Conservation (phyloP, 73 alveolate genomes). For the Paramecium biaurelia region DNA sequence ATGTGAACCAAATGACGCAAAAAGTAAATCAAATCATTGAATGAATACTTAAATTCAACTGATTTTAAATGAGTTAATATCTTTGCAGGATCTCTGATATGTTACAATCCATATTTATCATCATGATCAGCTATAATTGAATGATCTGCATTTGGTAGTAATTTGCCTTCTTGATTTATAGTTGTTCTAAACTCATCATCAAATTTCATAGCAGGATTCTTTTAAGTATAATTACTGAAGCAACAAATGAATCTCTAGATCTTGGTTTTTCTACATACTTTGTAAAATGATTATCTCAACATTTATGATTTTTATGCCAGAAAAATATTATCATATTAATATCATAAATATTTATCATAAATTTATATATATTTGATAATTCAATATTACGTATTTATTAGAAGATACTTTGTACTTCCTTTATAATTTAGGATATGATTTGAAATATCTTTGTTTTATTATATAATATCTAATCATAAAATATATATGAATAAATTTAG, state of each 20-base stretch:
- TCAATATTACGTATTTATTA: no score
- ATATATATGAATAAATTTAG: no score
- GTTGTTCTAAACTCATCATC: conserved; percentile 1
- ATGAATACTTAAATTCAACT: conserved; percentile 19
- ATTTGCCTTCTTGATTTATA: not conserved
- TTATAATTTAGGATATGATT: no score
- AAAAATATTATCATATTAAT: not conserved
- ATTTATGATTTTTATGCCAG: not conserved
- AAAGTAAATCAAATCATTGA: conserved; percentile 60
- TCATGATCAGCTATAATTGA: conserved; percentile 36
- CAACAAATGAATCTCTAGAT: not conserved
- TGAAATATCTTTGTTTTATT: no score
- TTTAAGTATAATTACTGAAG: not conserved
- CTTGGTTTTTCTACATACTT: not conserved
- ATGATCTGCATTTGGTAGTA: not conserved
- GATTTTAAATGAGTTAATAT: conserved; percentile 40
- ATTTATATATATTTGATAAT: not conserved
- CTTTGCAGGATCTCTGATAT: conserved; percentile 51
- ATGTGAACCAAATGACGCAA: conserved; percentile 53
- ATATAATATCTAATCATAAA: no score
- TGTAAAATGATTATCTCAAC: not conserved
- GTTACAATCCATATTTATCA: conserved; percentile 57
- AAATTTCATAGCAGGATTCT: not conserved
- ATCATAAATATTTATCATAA: not conserved
- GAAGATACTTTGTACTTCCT: no score